Evolutionary conservation across 306 rosid genomes (phyloP), one percentile per base, ranked within the genome.

Genomic region (Glycyrrhiza uralensis): DNA sequence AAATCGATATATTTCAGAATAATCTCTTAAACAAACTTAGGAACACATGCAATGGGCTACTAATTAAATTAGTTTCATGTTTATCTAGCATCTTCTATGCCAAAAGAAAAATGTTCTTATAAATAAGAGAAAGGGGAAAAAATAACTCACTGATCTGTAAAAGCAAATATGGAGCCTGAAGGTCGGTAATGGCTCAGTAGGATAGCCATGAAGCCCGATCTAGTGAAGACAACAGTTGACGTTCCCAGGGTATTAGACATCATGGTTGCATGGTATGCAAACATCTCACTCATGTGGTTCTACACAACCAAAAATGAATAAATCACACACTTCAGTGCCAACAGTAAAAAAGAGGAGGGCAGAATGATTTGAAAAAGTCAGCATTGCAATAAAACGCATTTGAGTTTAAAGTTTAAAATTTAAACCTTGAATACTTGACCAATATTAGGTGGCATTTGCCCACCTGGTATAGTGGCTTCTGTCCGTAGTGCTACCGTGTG

Each of bases 271-370:
- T 94, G 98, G 83, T 87, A 94, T 38, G 98, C 98, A 85, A 94
- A 94, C 97, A 91, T 94, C 86, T 91, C 98, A 2, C 98, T 94
- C 98, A 87, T 94, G 78, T 89, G 97, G 72, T 94, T 94, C 96
- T 94, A 69, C 77, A 78, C 15, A 62, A 28, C 24, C n/a, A 33
- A 72, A 80, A 76, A 64, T 9, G 52, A 58, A 36, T 30, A 63
- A 47, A 57, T 14, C 66, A 50, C 60, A 74, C 41, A 36, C 23
- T 35, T 79, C 42, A 47, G 71, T 45, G 22, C 4, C 49, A 11
- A 60, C 14, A 41, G 41, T 28, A 76, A 79, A 42, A 59, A 76
- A 79, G 36, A 59, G n/a, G 15, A 26, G 47, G 30, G 26, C 4
- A 0, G 1, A 26, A 15, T 2, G 24, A 13, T 13, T 23, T 32